phyloP scores from a whole-genome alignment of 2,329 filamentous ascomycete genomes.

The Akanthomyces muscarius region DNA sequence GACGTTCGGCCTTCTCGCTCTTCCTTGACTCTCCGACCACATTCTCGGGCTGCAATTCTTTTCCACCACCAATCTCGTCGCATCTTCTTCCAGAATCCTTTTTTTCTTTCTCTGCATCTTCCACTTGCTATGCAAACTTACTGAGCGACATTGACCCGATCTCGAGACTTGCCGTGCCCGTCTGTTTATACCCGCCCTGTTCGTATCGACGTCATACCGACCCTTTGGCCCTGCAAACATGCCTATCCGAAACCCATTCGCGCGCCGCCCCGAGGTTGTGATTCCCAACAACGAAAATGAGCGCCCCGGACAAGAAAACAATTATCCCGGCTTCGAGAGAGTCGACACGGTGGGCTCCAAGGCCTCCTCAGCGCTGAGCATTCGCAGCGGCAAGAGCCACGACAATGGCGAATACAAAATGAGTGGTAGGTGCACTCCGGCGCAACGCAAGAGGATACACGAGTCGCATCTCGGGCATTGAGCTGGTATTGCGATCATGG shows the following conservation, averaged over 20 bases:
- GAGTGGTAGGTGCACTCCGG: constrained; percentile 57
- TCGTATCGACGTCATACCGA: constrained; percentile 13
- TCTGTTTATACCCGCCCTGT: not conserved
- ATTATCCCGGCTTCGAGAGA: constrained; percentile 51
- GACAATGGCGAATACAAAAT: constrained; percentile 74
- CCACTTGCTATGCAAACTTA: not conserved
- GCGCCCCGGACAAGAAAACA: constrained; percentile 36
- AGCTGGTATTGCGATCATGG: not conserved
- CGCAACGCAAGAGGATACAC: not conserved
- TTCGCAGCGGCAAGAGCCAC: constrained; percentile 55
- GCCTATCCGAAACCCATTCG: constrained; percentile 71
- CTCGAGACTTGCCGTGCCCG: not conserved
- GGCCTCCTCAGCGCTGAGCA: constrained; percentile 58
- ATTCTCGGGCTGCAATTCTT: constrained; percentile 3
- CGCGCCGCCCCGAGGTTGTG: constrained; percentile 50
- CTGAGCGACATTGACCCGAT: no score
- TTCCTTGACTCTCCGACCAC: not conserved
- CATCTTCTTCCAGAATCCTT: not conserved
- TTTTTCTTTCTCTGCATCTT: not conserved
- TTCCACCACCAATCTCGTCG: not conserved
- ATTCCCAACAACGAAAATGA: constrained; percentile 50
- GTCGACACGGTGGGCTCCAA: constrained; percentile 61
- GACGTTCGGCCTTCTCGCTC: not conserved
- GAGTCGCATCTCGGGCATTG: constrained; percentile 9
- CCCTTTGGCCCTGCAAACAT: constrained; percentile 37